Evolutionary conservation across 768 basidiomycete genomes (phyloP).

Genomic region (Leccinellum luteum): DNA sequence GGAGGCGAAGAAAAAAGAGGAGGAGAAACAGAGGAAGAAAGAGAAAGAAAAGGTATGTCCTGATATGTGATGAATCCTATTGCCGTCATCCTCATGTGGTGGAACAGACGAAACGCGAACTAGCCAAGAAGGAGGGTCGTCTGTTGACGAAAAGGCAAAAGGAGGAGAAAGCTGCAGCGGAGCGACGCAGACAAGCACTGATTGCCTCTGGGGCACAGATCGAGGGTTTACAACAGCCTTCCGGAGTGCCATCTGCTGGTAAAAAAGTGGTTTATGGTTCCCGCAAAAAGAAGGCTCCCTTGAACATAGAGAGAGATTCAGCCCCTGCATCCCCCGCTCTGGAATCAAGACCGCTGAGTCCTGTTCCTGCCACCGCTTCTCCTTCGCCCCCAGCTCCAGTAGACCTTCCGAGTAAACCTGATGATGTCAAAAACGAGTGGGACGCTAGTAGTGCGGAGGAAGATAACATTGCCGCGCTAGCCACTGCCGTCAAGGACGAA

Average conservation of each 20-base stretch:
- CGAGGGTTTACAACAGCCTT: conserved; percentile 75
- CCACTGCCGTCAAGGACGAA: conserved; percentile 44
- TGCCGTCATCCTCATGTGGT: neutral
- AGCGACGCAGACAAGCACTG: conserved; percentile 87
- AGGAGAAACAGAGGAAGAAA: conserved; percentile 80
- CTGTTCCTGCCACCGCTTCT: conserved; percentile 23
- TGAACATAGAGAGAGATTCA: conserved; percentile 40
- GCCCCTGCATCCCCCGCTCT: conserved; percentile 45
- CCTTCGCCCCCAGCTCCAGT: conserved; percentile 27
- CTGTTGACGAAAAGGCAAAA: conserved; percentile 97
- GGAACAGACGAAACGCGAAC: conserved; percentile 77
- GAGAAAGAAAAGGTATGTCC: conserved; percentile 79
- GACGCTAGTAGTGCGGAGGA: conserved; percentile 48
- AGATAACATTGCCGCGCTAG: conserved; percentile 25
- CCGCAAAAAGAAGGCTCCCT: conserved; percentile 73
- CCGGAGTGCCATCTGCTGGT: conserved; percentile 37
- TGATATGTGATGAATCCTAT: neutral
- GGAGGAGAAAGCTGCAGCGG: conserved; percentile 86
- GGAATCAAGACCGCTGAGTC: conserved; percentile 52
- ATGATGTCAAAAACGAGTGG: conserved; percentile 52
- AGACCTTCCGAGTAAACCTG: conserved; percentile 23
- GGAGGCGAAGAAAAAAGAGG: conserved; percentile 73
- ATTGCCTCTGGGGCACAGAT: conserved; percentile 87
- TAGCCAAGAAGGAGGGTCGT: conserved; percentile 91
- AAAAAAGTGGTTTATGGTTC: conserved; percentile 84